Evolutionary conservation across 306 rosid genomes (phyloP).

Genomic region (Lathyrus oleraceus): DNA sequence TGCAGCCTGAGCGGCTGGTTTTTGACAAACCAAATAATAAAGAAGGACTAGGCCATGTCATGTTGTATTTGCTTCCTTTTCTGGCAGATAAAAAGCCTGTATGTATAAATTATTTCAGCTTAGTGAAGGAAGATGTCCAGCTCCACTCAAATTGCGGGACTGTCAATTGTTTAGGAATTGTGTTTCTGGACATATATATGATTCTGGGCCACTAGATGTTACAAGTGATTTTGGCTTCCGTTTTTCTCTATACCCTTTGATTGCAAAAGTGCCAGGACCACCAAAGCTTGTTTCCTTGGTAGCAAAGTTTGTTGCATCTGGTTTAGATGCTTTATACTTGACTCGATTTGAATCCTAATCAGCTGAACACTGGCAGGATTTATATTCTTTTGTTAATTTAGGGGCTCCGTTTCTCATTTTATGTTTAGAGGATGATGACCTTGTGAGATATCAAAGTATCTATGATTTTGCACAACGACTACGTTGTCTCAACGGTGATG

Average conservation of each 20-base stretch:
- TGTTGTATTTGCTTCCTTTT: conserved; percentile 74
- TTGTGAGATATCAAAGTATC: conserved; percentile 64
- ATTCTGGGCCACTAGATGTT: conserved; percentile 92
- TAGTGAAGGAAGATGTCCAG: conserved; percentile 72
- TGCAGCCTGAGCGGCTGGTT: too few species aligned
- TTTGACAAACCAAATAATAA: too few species aligned
- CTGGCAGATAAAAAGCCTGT: conserved; percentile 90
- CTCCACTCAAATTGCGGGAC: conserved; percentile 58
- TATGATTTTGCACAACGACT: conserved; percentile 65
- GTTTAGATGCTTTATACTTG: conserved; percentile 85
- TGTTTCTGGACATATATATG: conserved; percentile 80
- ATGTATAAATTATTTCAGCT: conserved; percentile 86
- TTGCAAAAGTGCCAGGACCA: conserved; percentile 77
- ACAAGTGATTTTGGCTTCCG: conserved; percentile 88
- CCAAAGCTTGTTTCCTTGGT: conserved; percentile 80
- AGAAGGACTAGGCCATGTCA: too few species aligned
- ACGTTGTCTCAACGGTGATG: conserved; percentile 78
- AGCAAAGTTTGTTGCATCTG: conserved; percentile 80
- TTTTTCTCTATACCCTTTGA: conserved; percentile 65
- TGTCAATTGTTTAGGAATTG: conserved; percentile 71
- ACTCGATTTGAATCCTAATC: conserved; percentile 82
- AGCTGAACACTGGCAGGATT: conserved; percentile 84
- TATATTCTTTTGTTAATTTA: conserved; percentile 76
- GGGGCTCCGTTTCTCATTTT: conserved; percentile 93
- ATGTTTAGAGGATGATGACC: conserved; percentile 82